Evolutionary conservation across 2,329 filamentous ascomycete genomes (phyloP).

Genomic region (Arthroderma sp.): DNA sequence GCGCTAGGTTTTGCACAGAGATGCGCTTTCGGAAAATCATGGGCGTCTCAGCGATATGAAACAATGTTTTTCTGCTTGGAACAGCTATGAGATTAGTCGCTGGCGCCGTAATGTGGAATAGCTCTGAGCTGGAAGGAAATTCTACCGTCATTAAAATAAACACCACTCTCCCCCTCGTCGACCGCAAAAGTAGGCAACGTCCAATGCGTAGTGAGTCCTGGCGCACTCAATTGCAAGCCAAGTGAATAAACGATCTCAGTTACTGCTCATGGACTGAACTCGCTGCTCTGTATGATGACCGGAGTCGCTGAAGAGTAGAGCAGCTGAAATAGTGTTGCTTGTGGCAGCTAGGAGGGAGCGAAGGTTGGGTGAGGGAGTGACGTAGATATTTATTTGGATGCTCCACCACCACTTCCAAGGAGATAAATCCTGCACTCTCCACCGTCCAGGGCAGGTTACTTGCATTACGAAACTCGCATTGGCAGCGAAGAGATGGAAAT

Average conservation of each 20-base stretch:
- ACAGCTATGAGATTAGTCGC: neutral
- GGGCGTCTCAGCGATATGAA: neutral
- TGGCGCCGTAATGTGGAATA: neutral
- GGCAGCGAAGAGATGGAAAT: too few relatives aligned
- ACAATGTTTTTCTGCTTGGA: neutral
- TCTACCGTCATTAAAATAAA: neutral
- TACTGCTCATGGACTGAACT: neutral
- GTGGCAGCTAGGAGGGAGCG: neutral
- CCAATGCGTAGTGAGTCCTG: neutral
- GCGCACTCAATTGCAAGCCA: neutral
- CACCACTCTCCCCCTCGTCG: neutral
- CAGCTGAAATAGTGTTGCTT: neutral
- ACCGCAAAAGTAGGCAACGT: neutral
- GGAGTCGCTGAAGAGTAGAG: neutral
- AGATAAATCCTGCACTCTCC: neutral
- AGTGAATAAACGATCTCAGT: neutral
- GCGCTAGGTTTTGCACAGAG: slow-evolving; percentile 28
- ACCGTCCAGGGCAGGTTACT: neutral
- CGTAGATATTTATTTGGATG: neutral
- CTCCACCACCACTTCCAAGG: neutral
- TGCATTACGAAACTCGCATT: neutral
- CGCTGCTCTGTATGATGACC: neutral
- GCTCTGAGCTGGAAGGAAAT: neutral
- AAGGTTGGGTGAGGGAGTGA: neutral
- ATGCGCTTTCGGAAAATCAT: slow-evolving; percentile 1